phyloP scores from a whole-genome alignment of 2,329 filamentous ascomycete species.

The Eutypa lata region DNA sequence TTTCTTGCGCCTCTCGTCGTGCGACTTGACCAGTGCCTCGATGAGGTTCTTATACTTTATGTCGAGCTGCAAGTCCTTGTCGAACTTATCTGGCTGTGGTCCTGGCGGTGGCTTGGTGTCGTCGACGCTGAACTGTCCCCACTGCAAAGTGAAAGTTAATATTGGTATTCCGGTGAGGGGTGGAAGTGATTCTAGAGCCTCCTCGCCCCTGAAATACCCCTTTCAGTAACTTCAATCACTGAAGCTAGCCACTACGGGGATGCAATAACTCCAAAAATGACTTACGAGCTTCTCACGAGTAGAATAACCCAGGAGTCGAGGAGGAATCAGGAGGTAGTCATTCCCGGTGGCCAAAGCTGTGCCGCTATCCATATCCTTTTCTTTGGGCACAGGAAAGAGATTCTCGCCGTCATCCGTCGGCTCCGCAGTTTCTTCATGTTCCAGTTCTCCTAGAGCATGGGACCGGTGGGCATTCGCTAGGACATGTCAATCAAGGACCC shows the following conservation, averaged over 20 bases:
- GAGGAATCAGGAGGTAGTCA: constrained; percentile 3
- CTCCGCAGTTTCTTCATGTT: not conserved
- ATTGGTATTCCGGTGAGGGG: too few relatives aligned
- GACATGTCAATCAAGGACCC: too few relatives aligned
- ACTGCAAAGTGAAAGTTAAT: too few relatives aligned
- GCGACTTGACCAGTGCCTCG: constrained; percentile 4
- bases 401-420: not conserved
- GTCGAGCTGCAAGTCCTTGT: constrained; percentile 3
- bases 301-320: constrained; percentile 7
- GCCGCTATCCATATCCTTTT: not conserved
- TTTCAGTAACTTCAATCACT: too few relatives aligned
- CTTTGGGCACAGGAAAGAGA: not conserved
- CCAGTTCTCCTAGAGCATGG: constrained; percentile 1
- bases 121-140: constrained; percentile 8
- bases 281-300: constrained; percentile 6
- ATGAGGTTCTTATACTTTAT: constrained; percentile 8
- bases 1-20: constrained; percentile 5
- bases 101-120: not conserved
- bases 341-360: not conserved
- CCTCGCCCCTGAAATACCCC: too few relatives aligned
- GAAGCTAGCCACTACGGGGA: too few relatives aligned
- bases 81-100: constrained; percentile 1
- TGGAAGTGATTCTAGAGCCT: too few relatives aligned
- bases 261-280: too few relatives aligned
- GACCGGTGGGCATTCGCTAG: not conserved